Conservation (phyloP, 1,284 basidiomycete genomes). For the Heliocybe sulcata region DNA sequence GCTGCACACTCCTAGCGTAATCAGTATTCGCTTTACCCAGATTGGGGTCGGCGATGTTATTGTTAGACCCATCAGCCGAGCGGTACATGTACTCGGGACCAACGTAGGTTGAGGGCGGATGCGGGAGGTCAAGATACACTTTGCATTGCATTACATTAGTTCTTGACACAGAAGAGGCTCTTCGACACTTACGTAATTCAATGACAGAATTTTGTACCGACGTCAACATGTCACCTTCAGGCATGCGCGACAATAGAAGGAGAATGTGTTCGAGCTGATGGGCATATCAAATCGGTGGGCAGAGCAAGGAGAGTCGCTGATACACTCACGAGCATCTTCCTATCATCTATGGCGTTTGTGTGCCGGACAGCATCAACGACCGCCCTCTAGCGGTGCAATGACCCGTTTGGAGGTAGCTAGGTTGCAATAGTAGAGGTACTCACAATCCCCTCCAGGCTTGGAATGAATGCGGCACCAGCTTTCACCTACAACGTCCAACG, state of each 20-base stretch:
- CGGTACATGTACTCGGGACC: conserved; percentile 59
- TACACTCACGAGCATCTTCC: conserved; percentile 45
- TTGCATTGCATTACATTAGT: background rate
- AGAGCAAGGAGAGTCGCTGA: conserved; percentile 9
- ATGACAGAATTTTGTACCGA: conserved; percentile 48
- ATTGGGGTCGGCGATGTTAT: conserved; percentile 63
- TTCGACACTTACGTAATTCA: conserved; percentile 42
- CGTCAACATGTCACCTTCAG: conserved; percentile 35
- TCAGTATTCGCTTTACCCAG: conserved; percentile 70
- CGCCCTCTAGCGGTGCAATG: conserved; percentile 29
- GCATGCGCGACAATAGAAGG: conserved; percentile 54
- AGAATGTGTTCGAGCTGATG: conserved; percentile 73
- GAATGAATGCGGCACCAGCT: background rate
- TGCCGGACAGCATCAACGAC: conserved; percentile 50
- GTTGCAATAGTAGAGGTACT: conserved; percentile 11
- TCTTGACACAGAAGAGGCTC: conserved; percentile 3
- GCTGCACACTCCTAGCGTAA: conserved; percentile 77
- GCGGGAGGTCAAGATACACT: conserved; percentile 77
- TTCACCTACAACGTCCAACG: background rate
- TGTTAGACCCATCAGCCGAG: conserved; percentile 63
- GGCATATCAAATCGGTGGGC: conserved; percentile 14
- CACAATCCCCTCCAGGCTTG: conserved; percentile 21
- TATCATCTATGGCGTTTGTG: conserved; percentile 58
- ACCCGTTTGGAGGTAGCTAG: background rate
- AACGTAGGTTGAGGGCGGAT: conserved; percentile 67